Evolutionary conservation across 176 grass and related monocot species (phyloP).

Genomic region (Carex pumila): DNA sequence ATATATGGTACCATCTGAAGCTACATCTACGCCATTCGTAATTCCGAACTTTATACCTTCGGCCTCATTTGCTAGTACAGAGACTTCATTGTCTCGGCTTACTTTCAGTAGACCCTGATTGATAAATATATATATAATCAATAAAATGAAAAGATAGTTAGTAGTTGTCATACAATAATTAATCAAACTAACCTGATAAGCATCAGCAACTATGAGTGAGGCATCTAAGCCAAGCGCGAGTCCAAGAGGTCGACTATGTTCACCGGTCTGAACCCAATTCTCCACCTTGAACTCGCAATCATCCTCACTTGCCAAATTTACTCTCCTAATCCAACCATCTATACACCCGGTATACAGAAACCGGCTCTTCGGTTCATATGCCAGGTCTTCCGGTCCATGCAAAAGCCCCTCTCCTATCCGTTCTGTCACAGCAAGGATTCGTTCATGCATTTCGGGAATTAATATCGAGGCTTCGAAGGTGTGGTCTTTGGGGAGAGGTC

Average conservation of each 20-base stretch:
- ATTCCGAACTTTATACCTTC: conserved; percentile 55
- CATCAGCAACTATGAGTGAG: conserved; percentile 49
- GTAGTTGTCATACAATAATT: neutral
- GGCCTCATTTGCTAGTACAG: conserved; percentile 44
- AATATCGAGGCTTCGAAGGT: conserved; percentile 17
- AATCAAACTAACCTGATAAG: conserved; percentile 35
- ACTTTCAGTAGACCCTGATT: conserved; percentile 59
- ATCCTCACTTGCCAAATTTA: conserved; percentile 22
- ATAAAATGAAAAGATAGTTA: neutral
- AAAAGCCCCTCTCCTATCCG: conserved; percentile 57
- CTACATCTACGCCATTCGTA: conserved; percentile 72
- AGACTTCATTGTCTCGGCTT: conserved; percentile 31
- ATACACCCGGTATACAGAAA: conserved; percentile 60
- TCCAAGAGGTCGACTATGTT: conserved; percentile 59
- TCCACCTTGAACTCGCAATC: conserved; percentile 37
- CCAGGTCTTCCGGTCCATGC: conserved; percentile 65
- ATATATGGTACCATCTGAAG: conserved; percentile 58
- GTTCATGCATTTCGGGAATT: conserved; percentile 26
- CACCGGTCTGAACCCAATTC: conserved; percentile 47
- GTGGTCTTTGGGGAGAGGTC: conserved; percentile 40
- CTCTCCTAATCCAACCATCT: conserved; percentile 70
- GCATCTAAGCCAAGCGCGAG: conserved; percentile 31
- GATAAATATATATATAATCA: neutral
- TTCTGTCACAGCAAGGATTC: conserved; percentile 32
- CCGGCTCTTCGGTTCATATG: conserved; percentile 34